Evolutionary conservation across 1,284 basidiomycete genomes (phyloP).

Genomic region (Wallemia hederae): DNA sequence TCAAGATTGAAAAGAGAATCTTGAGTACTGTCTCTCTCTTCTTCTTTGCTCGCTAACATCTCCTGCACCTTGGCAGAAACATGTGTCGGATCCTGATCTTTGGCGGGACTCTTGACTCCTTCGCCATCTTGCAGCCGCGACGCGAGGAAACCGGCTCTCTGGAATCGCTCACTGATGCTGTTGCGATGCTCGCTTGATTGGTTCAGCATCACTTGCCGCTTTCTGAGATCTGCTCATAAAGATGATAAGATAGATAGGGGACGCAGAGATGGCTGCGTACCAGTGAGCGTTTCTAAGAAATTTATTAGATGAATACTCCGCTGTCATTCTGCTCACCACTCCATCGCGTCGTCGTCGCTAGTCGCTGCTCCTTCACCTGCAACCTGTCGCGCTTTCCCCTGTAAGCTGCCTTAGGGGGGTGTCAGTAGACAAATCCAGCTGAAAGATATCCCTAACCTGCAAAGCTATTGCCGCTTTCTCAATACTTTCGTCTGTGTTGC

Average conservation of each 20-base stretch:
- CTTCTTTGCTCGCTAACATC: slow-evolving; percentile 3
- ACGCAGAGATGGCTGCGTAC: not conserved
- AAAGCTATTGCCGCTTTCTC: not conserved
- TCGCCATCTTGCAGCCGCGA: slow-evolving; percentile 21
- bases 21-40: slow-evolving; percentile 3
- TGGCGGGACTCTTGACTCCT: slow-evolving; percentile 11
- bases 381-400: not conserved
- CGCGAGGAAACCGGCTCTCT: slow-evolving; percentile 21
- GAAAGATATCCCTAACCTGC: not conserved
- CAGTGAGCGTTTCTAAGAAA: not conserved
- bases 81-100: not conserved
- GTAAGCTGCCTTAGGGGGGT: not conserved
- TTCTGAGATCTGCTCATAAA: not conserved
- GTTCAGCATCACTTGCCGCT: not conserved
- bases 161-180: slow-evolving; percentile 20
- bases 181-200: not conserved
- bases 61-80: not conserved
- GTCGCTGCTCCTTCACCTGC: not conserved
- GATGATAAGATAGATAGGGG: not conserved
- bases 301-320: not conserved
- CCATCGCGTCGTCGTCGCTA: not conserved
- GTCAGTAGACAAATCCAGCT: too few species aligned
- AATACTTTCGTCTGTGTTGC: not conserved
- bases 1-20: slow-evolving; percentile 3
- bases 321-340: not conserved